These are phyloP conservation scores for Pseudogymnoascus sp. DNA, from an alignment of 2,329 filamentous ascomycete species.

Conservation along the genomic window DNA sequence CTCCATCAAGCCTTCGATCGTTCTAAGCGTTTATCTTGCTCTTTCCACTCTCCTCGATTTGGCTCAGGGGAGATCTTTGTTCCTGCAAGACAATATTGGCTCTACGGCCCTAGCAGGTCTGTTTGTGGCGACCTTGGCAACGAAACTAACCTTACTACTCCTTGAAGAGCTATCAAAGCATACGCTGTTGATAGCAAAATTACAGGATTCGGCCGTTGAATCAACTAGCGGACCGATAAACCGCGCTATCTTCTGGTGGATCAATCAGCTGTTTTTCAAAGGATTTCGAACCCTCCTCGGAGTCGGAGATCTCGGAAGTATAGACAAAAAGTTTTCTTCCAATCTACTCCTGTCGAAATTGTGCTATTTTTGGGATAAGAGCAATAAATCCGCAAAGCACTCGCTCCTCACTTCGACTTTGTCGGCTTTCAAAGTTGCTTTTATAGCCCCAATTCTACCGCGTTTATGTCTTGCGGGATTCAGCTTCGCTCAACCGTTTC, in stretches of 20 bases:
- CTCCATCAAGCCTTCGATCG: constrained; percentile 11
- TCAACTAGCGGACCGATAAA: constrained; percentile 11
- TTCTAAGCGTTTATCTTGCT: constrained; percentile 11
- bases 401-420: neutral
- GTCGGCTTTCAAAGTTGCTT: neutral
- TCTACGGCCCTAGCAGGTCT: neutral
- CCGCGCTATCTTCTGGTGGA: constrained; percentile 11
- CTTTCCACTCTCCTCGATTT: constrained; percentile 10
- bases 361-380: neutral
- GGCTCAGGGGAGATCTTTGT: constrained; percentile 7
- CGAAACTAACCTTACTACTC: constrained; percentile 2
- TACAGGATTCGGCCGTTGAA: neutral
- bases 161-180: constrained; percentile 10
- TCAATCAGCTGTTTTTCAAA: constrained; percentile 10
- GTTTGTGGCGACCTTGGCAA: neutral
- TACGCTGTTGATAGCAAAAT: neutral
- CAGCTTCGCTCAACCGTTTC: constrained; percentile 39
- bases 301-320: constrained; percentile 10
- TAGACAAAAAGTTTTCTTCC: neutral
- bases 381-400: neutral
- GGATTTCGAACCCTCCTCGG: neutral
- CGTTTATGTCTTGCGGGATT: constrained; percentile 35
- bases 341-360: neutral
- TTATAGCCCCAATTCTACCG: constrained; percentile 28
- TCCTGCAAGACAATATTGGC: neutral